Evolutionary conservation across 345 rosid genomes (phyloP), one percentile per base, ranked within the genome.

Genomic region (Brassica carinata): DNA sequence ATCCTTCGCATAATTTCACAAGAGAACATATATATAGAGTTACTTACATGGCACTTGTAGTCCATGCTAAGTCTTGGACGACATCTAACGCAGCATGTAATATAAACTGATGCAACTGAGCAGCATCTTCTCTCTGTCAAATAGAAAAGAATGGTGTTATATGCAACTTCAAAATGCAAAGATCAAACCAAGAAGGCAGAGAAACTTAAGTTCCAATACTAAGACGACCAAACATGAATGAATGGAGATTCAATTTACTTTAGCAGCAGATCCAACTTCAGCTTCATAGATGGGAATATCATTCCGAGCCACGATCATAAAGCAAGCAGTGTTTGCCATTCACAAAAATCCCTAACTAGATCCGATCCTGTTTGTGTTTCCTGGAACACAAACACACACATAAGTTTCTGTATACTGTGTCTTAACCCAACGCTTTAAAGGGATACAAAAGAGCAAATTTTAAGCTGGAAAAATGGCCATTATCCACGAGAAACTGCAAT

Each of bases 261-360:
- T 96, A 15, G 90, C 86, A 55, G 96, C 90, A 76, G 98, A 89
- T 64, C 98, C 98, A 74, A 94, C 91, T 90, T 96, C 97, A 74
- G 98, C 97, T 89, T 96, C 98, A 68, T 94, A 96, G 69, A 96
- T 90, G 5, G 98, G 99, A 79, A 94, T 94, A 74, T 96, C 97
- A 45, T 96, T 91, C 82, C 95, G 73, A 83, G 92, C 94, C 58
- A 96, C 97, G 0, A 96, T 92, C 68, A 93, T 89, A 70, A 96
- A 96, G 75, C 95, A 93, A 23, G 99, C 97, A 2, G 98, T 94
- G 8, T 83, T 89, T 15, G 98, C 91, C 98, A 96, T 96, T 38
- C 71, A 10, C 53, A 45, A 10, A 10, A 13, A n/a, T 4, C 58
- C 29, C 9, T 1, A 45, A 53, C 58, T 5, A 53, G 58, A n/a